Evolutionary conservation across 2,329 filamentous ascomycete species (phyloP).

Genomic region (Diaporthe sp.): DNA sequence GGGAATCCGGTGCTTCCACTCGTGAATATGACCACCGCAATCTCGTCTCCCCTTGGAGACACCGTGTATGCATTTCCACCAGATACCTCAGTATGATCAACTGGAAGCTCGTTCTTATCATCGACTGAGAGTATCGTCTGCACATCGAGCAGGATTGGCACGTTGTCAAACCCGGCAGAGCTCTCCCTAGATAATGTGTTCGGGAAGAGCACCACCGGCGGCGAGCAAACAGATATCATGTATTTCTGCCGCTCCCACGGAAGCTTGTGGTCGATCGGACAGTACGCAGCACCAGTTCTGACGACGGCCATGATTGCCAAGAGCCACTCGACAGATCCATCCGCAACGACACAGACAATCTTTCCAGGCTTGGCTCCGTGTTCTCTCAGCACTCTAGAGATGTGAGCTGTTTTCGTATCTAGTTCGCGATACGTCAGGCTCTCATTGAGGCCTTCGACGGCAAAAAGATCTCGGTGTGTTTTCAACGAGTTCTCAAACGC

Average conservation of each 20-base stretch:
- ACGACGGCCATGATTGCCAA: conserved; percentile 4
- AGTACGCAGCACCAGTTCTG: conserved; percentile 1
- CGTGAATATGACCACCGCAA: neutral
- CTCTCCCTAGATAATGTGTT: neutral
- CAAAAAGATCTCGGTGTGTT: neutral
- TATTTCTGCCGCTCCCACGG: neutral
- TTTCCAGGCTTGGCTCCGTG: neutral
- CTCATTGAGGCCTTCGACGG: neutral
- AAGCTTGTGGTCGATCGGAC: conserved; percentile 12
- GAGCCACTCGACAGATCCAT: conserved; percentile 4
- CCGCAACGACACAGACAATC: conserved; percentile 5
- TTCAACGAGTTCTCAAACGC: neutral
- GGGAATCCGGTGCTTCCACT: conserved; percentile 17
- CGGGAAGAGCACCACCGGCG: neutral
- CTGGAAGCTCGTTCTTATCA: neutral
- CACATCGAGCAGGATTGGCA: neutral
- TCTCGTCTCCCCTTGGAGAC: neutral
- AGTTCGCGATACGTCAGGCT: neutral
- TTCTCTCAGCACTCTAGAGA: neutral
- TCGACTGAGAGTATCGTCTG: neutral
- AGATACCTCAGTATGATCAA: too few species aligned
- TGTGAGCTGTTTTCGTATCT: neutral
- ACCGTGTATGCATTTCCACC: too few species aligned
- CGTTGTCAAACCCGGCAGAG: neutral
- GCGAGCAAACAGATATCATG: conserved; percentile 1